A percentile compares a stretch with the other conserved stretches of the same genome.
Evolutionary conservation across 2,329 filamentous ascomycete species (phyloP).

Genomic region (Dactylellina cionopaga): DNA sequence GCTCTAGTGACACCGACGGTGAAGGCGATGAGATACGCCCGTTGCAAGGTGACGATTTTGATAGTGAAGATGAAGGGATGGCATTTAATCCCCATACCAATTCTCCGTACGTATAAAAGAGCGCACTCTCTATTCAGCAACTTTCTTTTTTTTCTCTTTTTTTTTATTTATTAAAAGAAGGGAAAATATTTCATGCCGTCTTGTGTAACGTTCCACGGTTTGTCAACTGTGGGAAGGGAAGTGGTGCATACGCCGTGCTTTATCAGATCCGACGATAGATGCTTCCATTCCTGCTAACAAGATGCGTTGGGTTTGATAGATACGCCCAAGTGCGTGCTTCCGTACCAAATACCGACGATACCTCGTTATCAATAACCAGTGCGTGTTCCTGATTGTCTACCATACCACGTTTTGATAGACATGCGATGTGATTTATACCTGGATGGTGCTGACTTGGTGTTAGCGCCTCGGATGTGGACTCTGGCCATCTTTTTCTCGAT

Average conservation of each 20-base stretch:
- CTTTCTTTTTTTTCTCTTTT: not conserved
- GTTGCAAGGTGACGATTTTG: constrained; percentile 14
- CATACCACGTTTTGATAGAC: not conserved
- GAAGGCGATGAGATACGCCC: constrained; percentile 13
- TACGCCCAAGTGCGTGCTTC: constrained; percentile 83
- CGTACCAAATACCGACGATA: constrained; percentile 79
- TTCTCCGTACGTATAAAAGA: constrained; percentile 40
- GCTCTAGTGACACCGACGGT: constrained; percentile 21
- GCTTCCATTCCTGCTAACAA: constrained; percentile 33
- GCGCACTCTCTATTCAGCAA: not conserved
- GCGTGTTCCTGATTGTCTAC: constrained; percentile 19
- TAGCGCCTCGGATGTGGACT: constrained; percentile 82
- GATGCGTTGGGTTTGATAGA: constrained; percentile 55
- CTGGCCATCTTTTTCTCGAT: constrained; percentile 82
- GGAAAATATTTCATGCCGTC: not conserved
- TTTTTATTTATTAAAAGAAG: too few relatives aligned
- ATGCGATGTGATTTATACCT: too few relatives aligned
- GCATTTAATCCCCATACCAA: constrained; percentile 43
- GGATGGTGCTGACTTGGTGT: constrained; percentile 22
- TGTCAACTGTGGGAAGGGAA: constrained; percentile 1
- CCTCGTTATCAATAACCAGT: constrained; percentile 80
- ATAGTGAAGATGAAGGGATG: constrained; percentile 18
- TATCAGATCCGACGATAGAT: constrained; percentile 42
- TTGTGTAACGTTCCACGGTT: constrained; percentile 28
- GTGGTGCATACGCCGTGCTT: constrained; percentile 10